Evolutionary conservation across 257 asterid species (phyloP), one percentile per base, ranked within the genome.

Genomic region (Nicotiana noctiflora): DNA sequence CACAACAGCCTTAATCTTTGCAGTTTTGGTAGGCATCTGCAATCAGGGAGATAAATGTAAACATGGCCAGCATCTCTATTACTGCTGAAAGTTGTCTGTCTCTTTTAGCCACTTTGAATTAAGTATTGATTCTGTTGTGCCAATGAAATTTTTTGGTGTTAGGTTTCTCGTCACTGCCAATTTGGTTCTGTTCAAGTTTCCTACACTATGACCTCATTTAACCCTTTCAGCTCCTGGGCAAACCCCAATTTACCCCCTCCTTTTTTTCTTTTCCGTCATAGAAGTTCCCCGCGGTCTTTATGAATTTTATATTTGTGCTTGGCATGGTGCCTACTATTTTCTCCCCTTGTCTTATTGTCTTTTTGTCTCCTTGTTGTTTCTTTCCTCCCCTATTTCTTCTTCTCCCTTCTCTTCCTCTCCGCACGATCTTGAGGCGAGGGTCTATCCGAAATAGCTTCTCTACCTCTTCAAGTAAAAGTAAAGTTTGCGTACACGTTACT

Each of bases 1-100:
- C 86, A 12, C 89, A 82, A 64, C 88, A 75, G 37, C 64, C 79
- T 14, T 84, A 82, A 79, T 21, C 29, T 40, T 27, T 0, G 37
- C 7, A 44, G 59, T 44, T 44, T 44, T 13, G 37, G 21, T 34
- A 12, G 21, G 18, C 37, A 44, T 70, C 34, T 44, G 77, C 59
- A 44, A 70, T 70, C 11, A 19, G 21, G 27, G 9, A 70, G 57
- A 44, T 44, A 37, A 46, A 44, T 2, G 14, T 32, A 6, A 44
- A 11, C 32, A 51, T 51, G 56, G 56, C 18, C 18, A 51, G 56
- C 56, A 51, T 25, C 3, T 40, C 49, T 40, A 11, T 40, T 72
- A 7, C 37, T 46, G 78, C 60, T 18, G 4, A 44, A 21, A 2
- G 1, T 2, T 21, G 9, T 23, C 49, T 37, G 11, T 8, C 78